Base-by-base conservation (phyloP, 2,329 filamentous ascomycete species). In the Trichoderma citrinoviride region DNA sequence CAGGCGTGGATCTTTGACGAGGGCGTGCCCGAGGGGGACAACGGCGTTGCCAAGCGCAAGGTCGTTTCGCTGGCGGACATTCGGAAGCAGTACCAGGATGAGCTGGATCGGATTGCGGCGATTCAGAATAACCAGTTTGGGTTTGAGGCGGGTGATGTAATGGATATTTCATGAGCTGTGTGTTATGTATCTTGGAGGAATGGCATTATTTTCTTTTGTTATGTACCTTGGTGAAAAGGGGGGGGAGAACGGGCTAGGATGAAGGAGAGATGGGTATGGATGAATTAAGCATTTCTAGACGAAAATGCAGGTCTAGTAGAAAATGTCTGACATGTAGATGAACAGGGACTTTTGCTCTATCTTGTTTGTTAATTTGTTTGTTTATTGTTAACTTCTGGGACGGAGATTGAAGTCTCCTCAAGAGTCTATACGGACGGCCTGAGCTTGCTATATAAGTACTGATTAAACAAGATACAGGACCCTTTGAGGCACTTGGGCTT, bases 51-150 rank as follows among this genome's bases (percentile, higher is more conserved):
- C 15, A 90, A 89, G 79, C 87, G 93, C 67, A 89, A 86, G 74
- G 87, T 98, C 41, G 85, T 98, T 17, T 97, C 92, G 37, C 79
- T 99, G 62, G 90, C 90, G 33, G 93, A 97, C 75, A 81, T 98
- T 60, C 85, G 93, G 72, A 92, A 90, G 76, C 90, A 94, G 74
- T 99, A 97, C 76, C 91, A 96, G 78, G 87, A 85, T 25, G 93
- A 98, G 77, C 80, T 99, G 73, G 95, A 99, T 77, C 85, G 92
- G 68, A 90, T 95, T 70, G 91, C 90, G 60, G 90, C 91, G 61
- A 93, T 97, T 75, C 89, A 95, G 77, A 91, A 91, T 73, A 93
- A 96, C 65, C 88, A 96, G 74, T 97, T 96, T 81, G 90, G 90
- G 17, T 91, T 97, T 67, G 78, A 81, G 67, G 80, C 78, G 14